Evolutionary conservation across 2,329 filamentous ascomycete genomes (phyloP).

Genomic region (Phoma sp.): DNA sequence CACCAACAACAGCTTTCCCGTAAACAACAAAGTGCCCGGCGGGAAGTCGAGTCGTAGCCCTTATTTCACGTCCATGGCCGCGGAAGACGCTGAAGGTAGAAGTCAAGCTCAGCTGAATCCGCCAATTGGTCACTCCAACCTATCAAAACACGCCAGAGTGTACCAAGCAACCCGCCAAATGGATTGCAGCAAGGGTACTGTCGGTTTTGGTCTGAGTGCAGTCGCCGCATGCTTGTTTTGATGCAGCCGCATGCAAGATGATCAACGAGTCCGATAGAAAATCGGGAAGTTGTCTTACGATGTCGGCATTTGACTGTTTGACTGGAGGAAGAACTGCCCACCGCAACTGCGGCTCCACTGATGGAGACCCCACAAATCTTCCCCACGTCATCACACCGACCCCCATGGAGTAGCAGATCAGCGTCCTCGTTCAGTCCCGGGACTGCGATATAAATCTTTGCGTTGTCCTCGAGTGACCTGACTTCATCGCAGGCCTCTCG

Average conservation of each 20-base stretch:
- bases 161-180: conserved; percentile 8
- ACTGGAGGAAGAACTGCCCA: conserved; percentile 29
- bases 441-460: conserved; percentile 8
- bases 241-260: conserved; percentile 9
- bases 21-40: no score
- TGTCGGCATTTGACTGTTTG: conserved; percentile 25
- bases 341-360: conserved; percentile 23
- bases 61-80: background rate
- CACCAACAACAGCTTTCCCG: background rate
- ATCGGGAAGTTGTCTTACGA: conserved; percentile 10
- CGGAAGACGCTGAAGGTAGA: background rate
- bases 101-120: background rate
- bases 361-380: conserved; percentile 25
- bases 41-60: background rate
- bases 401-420: conserved; percentile 13
- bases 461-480: background rate
- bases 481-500: background rate
- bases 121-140: background rate
- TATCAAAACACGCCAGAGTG: conserved; percentile 13
- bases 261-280: conserved; percentile 1
- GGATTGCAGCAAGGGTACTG: background rate
- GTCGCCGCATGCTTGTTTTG: conserved; percentile 9
- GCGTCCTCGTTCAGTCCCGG: conserved; percentile 3
- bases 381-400: conserved; percentile 24
- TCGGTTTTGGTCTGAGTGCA: conserved; percentile 8